A percentile compares a stretch with the other conserved stretches of the same genome.
Evolutionary conservation across 2,329 filamentous ascomycete genomes (phyloP).

Genomic region (Fusarium marasasianum): DNA sequence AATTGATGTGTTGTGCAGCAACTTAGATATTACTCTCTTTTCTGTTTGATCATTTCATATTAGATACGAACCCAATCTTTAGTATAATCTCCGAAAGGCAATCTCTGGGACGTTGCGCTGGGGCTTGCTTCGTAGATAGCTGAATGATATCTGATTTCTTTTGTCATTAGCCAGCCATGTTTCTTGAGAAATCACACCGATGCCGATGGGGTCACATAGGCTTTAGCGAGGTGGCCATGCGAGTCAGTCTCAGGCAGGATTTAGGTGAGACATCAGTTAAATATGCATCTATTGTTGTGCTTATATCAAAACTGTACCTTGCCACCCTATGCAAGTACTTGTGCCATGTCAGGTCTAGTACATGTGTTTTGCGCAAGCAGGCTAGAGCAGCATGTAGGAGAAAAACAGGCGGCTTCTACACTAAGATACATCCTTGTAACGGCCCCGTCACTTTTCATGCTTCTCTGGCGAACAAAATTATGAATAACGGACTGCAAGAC

Average conservation of each 20-base stretch:
- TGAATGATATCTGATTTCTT: background rate
- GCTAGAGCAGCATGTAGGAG: background rate
- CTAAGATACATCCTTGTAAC: no score
- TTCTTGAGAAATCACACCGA: background rate
- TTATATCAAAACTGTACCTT: background rate
- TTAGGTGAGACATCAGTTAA: background rate
- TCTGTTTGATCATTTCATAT: background rate
- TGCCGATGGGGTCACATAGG: conserved; percentile 2
- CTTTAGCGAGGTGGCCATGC: conserved; percentile 11
- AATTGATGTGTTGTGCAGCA: background rate
- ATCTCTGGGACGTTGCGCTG: background rate
- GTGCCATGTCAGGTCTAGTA: background rate
- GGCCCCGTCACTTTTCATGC: no score
- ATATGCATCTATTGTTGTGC: background rate
- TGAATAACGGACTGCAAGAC: background rate
- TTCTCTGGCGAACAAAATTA: background rate
- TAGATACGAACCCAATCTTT: conserved; percentile 15
- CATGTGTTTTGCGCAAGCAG: background rate
- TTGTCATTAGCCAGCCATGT: background rate
- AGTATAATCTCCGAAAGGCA: background rate
- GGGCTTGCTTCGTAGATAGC: conserved; percentile 6
- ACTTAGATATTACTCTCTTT: conserved; percentile 32
- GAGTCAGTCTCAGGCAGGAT: conserved; percentile 4
- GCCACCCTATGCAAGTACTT: background rate
- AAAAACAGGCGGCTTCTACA: background rate